Evolutionary conservation across 257 asterid genomes (phyloP).

Genomic region (Nicotiana knightiana): DNA sequence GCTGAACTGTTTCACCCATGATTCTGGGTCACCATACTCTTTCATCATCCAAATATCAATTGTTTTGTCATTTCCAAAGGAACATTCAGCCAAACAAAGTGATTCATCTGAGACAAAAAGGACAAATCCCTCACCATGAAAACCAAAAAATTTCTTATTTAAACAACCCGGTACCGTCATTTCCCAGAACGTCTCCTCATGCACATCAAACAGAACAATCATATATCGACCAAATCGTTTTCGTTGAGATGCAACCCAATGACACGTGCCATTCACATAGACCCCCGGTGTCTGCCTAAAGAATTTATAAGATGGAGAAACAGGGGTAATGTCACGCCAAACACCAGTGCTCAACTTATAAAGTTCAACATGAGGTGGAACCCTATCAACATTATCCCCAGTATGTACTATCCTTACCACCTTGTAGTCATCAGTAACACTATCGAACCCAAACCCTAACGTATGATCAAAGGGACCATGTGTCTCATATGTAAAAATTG

Average conservation of each 20-base stretch:
- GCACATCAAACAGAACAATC: neutral
- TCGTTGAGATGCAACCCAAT: neutral
- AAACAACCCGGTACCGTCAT: neutral
- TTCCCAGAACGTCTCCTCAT: neutral
- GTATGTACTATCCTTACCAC: neutral
- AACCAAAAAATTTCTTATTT: neutral
- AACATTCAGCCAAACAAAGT: neutral
- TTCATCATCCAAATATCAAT: constrained; percentile 9
- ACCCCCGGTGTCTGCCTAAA: neutral
- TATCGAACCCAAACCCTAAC: neutral
- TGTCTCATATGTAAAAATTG: neutral
- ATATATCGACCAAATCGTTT: too few relatives aligned
- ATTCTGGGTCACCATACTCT: neutral
- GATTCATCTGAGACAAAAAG: neutral
- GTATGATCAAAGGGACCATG: neutral
- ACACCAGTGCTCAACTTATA: neutral
- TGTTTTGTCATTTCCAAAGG: neutral
- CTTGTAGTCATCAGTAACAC: neutral
- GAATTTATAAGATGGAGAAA: neutral
- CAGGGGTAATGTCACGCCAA: neutral
- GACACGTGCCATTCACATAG: neutral
- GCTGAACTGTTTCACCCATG: neutral
- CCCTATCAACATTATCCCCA: neutral
- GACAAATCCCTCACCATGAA: neutral
- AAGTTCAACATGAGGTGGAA: neutral